phyloP scores from a whole-genome alignment of 768 basidiomycete species.

The Leccinellum albellum region DNA sequence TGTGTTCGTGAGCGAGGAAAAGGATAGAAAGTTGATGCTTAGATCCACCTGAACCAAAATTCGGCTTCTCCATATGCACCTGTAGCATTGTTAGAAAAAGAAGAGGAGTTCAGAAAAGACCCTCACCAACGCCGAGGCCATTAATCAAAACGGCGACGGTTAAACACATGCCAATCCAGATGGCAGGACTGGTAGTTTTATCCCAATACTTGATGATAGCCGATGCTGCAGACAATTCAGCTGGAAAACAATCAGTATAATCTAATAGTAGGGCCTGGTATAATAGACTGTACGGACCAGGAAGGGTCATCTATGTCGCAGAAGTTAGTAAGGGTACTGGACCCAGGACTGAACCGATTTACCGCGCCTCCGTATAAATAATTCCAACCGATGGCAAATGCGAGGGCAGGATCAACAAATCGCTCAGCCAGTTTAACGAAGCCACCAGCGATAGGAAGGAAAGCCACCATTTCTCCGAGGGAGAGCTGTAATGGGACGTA shows the following conservation, averaged over 20 bases:
- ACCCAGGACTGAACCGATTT: neutral
- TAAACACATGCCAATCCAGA: conserved; percentile 52
- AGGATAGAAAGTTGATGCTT: neutral
- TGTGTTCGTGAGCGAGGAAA: neutral
- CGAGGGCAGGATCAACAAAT: conserved; percentile 44
- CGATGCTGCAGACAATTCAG: conserved; percentile 49
- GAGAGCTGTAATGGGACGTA: conserved; percentile 21
- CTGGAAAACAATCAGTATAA: conserved; percentile 18
- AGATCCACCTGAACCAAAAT: conserved; percentile 41
- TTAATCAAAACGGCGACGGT: conserved; percentile 49
- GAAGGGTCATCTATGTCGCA: conserved; percentile 21
- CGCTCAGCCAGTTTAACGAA: conserved; percentile 46
- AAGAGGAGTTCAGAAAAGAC: neutral
- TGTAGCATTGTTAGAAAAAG: neutral
- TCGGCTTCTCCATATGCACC: conserved; percentile 42
- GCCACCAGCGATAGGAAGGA: conserved; percentile 43
- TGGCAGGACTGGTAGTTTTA: conserved; percentile 36
- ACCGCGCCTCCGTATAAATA: conserved; percentile 41
- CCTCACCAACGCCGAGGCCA: conserved; percentile 36
- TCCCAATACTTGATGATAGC: conserved; percentile 51
- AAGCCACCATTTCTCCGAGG: conserved; percentile 46
- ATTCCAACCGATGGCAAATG: conserved; percentile 43
- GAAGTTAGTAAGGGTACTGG: conserved; percentile 2
- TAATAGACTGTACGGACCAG: conserved; percentile 15
- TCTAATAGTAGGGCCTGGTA: neutral